phyloP scores from a whole-genome alignment of 345 rosid species.

The Hibiscus tridactylites region DNA sequence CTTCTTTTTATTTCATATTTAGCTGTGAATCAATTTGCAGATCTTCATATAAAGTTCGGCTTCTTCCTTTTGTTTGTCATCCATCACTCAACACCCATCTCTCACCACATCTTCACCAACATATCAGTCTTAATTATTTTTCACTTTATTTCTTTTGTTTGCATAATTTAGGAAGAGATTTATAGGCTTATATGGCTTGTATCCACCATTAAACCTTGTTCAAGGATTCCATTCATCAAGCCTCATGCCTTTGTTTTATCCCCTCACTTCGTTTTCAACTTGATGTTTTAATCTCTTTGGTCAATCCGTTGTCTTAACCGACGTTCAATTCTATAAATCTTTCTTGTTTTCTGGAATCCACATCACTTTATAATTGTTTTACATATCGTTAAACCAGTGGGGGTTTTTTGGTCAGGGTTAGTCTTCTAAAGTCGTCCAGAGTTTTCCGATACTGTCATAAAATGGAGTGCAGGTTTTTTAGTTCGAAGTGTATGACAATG shows the following conservation, averaged over 20 bases:
- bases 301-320: conserved; percentile 1
- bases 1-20: not conserved
- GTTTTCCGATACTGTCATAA: conserved; percentile 1
- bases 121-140: not conserved
- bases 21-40: not conserved
- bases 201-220: not conserved
- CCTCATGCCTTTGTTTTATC: not conserved
- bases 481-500: conserved; percentile 25
- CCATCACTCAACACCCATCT: not conserved
- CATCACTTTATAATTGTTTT: not conserved
- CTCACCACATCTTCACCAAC: conserved; percentile 6
- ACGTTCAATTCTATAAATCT: conserved; percentile 15
- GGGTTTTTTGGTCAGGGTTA: not conserved
- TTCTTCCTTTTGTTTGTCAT: not conserved
- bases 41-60: not conserved
- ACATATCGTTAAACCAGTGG: not conserved
- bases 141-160: not conserved
- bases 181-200: not conserved
- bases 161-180: not conserved
- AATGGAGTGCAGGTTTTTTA: conserved; percentile 39
- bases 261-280: not conserved
- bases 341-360: conserved; percentile 24
- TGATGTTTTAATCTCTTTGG: not conserved
- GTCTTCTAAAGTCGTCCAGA: not conserved
- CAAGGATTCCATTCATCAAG: not conserved